A percentile compares a stretch with the other conserved stretches of the same genome.
phyloP scores from a whole-genome alignment of 129 eudicot species.

The Scalesia atractyloides region DNA sequence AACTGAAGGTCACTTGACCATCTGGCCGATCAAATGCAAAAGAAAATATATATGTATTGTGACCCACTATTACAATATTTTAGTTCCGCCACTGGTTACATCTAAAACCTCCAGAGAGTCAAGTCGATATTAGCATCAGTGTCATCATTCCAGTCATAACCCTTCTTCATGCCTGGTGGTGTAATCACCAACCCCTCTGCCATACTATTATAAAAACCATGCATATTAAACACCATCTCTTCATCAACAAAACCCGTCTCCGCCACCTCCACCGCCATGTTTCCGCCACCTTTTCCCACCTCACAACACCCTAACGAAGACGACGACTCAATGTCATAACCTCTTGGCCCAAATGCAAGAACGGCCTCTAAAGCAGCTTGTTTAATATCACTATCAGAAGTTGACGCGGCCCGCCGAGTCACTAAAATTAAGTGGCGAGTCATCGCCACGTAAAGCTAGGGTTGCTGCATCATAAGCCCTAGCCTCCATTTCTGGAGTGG shows the following conservation, averaged over 20 bases:
- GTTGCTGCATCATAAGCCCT: constrained; percentile 49
- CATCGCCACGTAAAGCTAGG: constrained; percentile 40
- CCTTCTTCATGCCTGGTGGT: constrained; percentile 41
- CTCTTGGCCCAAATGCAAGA: constrained; percentile 10
- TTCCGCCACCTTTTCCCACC: not conserved
- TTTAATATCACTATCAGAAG: constrained; percentile 33
- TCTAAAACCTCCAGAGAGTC: constrained; percentile 28
- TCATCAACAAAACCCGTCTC: constrained; percentile 18
- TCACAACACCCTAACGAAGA: constrained; percentile 2
- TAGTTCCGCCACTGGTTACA: not conserved
- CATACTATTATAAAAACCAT: constrained; percentile 36
- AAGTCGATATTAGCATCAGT: constrained; percentile 23
- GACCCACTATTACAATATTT: too few relatives aligned
- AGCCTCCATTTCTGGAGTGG: constrained; percentile 52
- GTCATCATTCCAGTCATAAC: constrained; percentile 40
- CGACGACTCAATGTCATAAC: not conserved
- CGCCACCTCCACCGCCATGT: not conserved
- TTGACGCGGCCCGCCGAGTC: constrained; percentile 41
- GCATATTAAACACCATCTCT: constrained; percentile 44
- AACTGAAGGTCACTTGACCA: too few relatives aligned
- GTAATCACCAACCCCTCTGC: constrained; percentile 49
- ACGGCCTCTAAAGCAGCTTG: constrained; percentile 36
- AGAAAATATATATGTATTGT: too few relatives aligned
- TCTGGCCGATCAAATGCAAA: too few relatives aligned
- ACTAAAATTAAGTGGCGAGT: constrained; percentile 34